Base-by-base conservation (phyloP, 495 filamentous ascomycete species). In the Platismatia glauca region DNA sequence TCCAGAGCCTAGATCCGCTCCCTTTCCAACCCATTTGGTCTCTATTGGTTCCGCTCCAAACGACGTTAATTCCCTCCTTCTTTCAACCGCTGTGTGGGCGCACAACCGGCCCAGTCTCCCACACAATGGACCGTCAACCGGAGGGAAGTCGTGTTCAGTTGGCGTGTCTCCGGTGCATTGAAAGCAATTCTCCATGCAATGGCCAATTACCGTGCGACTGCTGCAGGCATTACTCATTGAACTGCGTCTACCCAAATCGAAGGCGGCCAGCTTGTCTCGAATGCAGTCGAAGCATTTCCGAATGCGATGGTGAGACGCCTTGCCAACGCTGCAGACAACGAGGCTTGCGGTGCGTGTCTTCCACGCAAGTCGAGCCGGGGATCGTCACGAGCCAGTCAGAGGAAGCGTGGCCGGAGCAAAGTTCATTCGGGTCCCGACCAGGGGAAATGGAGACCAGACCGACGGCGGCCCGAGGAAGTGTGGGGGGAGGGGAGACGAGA, bases 221-320 rank as follows among this genome's bases (percentile, higher is more conserved):
- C 29, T 53, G 50, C 50, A 29, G 50, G 7, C 50, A 53, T 20
- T 53, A 53, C 50, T 53, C 50, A 8, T 34, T 53, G 50, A 34
- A 33, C 7, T 53, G 50, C 50, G 16, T 18, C 20, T 53, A 53
- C 16, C 50, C 7, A 18, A 53, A 6, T 33, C 50, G 29, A 53
- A 7, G 29, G 9, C 50, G 8, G 6, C 50, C 16, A 20, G 13
- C 29, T 31, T 53, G 50, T 53, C 50, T 53, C 16, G 50, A 53
- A 33, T 53, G 50, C 29, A 53, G 50, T 53, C 50, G 50, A 9
- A 33, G 9, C 29, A 3, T 20, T 9, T 53, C 29, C 2, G 50
- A 33, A 53, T 53, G 50, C 50, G 29, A 53, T 53, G 50, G 50
- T 20, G 50, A 53, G 50, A 33, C 50, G 20, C 50, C 50, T 20